A percentile compares a stretch with the other conserved stretches of the same genome.
Evolutionary conservation across 352 stramenopile genomes (phyloP).

Genomic region (Phytopythium chamaehyphon): DNA sequence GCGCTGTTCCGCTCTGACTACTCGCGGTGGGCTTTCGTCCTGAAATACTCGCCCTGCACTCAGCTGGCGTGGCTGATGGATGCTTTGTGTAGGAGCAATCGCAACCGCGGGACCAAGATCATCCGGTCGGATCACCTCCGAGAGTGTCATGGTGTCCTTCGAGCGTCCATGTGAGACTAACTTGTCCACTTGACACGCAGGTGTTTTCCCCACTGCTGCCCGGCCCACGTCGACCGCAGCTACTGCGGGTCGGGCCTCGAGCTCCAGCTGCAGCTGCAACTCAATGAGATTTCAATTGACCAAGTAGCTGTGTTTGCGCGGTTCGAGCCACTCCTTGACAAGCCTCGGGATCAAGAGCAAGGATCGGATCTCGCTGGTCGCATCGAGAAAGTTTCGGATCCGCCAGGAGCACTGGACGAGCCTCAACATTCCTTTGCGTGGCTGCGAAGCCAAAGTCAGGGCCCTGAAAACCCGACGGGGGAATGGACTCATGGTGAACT

Average conservation of each 20-base stretch:
- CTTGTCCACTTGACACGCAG: neutral
- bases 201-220: conserved; percentile 56
- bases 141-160: neutral
- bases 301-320: conserved; percentile 25
- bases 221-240: conserved; percentile 42
- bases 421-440: neutral
- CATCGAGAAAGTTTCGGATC: too few relatives aligned
- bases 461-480: neutral
- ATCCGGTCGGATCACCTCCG: neutral
- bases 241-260: conserved; percentile 51
- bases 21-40: too few relatives aligned
- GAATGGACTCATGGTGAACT: neutral
- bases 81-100: conserved; percentile 27
- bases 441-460: neutral
- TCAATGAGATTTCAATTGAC: conserved; percentile 14
- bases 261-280: conserved; percentile 18
- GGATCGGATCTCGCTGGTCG: too few relatives aligned
- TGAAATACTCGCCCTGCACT: too few relatives aligned
- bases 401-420: too few relatives aligned
- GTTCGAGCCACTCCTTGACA: conserved; percentile 12
- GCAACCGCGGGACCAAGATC: conserved; percentile 42
- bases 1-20: too few relatives aligned
- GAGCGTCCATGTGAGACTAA: neutral
- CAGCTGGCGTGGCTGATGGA: too few relatives aligned
- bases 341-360: neutral